Percentiles rank a stretch among this genome's conserved stretches.
Conservation (phyloP, 306 rosid genomes). For the Trifolium fragiferum region DNA sequence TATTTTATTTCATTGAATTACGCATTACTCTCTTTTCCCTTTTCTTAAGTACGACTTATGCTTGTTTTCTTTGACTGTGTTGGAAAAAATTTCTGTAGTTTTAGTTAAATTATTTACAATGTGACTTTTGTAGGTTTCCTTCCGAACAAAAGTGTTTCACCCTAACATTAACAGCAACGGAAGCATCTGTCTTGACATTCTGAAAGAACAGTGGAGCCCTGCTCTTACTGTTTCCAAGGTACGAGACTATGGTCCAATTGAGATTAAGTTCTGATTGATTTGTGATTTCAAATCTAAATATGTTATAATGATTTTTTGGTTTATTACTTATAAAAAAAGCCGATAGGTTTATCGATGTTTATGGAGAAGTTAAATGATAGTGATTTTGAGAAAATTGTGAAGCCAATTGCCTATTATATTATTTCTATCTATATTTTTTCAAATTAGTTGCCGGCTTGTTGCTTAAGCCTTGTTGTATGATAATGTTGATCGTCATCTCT, state of each 20-base stretch:
- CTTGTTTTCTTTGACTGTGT: slow-evolving; percentile 7
- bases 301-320: not conserved
- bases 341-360: not conserved
- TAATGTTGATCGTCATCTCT: not conserved
- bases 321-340: not conserved
- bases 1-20: not conserved
- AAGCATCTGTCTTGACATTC: slow-evolving; percentile 26
- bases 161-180: slow-evolving; percentile 29
- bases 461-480: not conserved
- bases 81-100: not conserved
- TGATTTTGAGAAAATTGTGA: not conserved
- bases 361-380: not conserved
- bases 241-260: not conserved
- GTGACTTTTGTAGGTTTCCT: slow-evolving; percentile 4
- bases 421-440: not conserved
- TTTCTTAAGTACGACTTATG: not conserved
- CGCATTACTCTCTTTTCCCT: not conserved
- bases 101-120: not conserved
- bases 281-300: not conserved
- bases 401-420: not conserved
- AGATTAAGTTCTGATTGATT: not conserved
- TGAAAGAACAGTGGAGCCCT: slow-evolving; percentile 33
- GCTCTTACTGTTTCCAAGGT: slow-evolving; percentile 37
- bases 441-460: not conserved
- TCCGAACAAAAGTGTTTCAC: slow-evolving; percentile 21